phyloP scores from a whole-genome alignment of 2,329 filamentous ascomycete species.

The Botryotinia calthae region DNA sequence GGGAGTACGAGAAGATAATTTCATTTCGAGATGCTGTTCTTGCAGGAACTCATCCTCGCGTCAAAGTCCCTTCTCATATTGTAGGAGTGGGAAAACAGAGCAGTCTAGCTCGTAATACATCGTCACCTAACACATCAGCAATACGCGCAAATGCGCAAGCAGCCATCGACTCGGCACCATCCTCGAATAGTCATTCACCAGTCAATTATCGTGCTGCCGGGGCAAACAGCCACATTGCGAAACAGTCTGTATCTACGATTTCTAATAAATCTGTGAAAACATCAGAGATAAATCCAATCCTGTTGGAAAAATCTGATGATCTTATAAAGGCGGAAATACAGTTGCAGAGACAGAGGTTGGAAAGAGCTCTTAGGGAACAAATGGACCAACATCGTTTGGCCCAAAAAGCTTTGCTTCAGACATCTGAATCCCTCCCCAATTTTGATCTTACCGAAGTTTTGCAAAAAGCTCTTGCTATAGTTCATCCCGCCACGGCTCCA shows the following conservation, averaged over 20 bases:
- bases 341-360: slow-evolving; percentile 76
- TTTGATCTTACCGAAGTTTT: slow-evolving; percentile 73
- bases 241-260: slow-evolving; percentile 17
- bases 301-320: slow-evolving; percentile 82
- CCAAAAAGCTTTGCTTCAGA: slow-evolving; percentile 45
- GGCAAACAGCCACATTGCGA: slow-evolving; percentile 34
- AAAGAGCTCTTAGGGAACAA: slow-evolving; percentile 74
- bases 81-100: slow-evolving; percentile 36
- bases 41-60: slow-evolving; percentile 67
- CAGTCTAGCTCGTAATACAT: slow-evolving; percentile 27
- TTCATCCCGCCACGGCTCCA: slow-evolving; percentile 60
- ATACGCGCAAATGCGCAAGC: slow-evolving; percentile 27
- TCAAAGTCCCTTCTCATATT: slow-evolving; percentile 53
- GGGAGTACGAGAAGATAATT: slow-evolving; percentile 77
- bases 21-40: slow-evolving; percentile 77
- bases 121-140: slow-evolving; percentile 31
- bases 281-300: slow-evolving; percentile 74
- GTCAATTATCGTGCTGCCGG: slow-evolving; percentile 35
- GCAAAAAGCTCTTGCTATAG: slow-evolving; percentile 66
- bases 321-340: slow-evolving; percentile 78
- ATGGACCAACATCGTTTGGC: slow-evolving; percentile 58
- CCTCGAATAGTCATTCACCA: slow-evolving; percentile 29
- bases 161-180: slow-evolving; percentile 30
- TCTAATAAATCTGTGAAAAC: slow-evolving; percentile 44
- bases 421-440: slow-evolving; percentile 55